Evolutionary conservation across 768 basidiomycete species (phyloP).

Genomic region (Pisolithus tinctorius): DNA sequence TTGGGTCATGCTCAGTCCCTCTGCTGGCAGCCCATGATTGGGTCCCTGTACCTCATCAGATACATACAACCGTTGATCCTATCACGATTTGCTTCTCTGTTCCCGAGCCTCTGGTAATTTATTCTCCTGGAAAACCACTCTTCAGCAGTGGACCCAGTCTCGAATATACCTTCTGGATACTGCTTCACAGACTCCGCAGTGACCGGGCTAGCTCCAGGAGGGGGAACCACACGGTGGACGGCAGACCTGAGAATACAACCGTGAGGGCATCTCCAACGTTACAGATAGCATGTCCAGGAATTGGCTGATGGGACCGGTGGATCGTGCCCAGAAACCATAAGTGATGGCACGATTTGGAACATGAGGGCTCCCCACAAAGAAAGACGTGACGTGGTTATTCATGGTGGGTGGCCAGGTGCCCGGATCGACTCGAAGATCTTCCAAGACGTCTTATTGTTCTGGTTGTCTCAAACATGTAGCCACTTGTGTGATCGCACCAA

Average conservation of each 20-base stretch:
- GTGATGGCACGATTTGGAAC: too few species aligned
- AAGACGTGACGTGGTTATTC: too few species aligned
- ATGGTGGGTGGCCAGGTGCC: neutral
- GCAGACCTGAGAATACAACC: constrained; percentile 55
- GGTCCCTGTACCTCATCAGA: constrained; percentile 17
- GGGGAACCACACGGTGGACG: constrained; percentile 59
- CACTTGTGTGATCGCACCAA: too few species aligned
- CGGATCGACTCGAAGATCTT: too few species aligned
- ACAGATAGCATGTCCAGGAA: constrained; percentile 52
- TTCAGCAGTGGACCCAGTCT: constrained; percentile 30
- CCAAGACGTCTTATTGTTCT: too few species aligned
- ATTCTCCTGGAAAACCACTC: constrained; percentile 38
- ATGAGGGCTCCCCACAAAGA: too few species aligned
- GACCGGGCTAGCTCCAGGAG: constrained; percentile 47
- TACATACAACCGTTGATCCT: neutral
- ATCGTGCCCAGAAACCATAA: too few species aligned
- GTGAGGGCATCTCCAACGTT: constrained; percentile 58
- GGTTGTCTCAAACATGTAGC: too few species aligned
- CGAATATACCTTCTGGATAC: constrained; percentile 30
- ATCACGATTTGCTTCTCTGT: constrained; percentile 31
- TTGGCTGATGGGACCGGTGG: constrained; percentile 27
- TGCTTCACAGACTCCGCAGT: constrained; percentile 39
- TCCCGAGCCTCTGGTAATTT: constrained; percentile 35
- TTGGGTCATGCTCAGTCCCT: constrained; percentile 24
- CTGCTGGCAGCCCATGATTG: constrained; percentile 25